A percentile compares a stretch with the other conserved stretches of the same genome.
These are phyloP conservation scores for Jamesozyma spencerorum DNA, from an alignment of 805 yeast genomes.

Conservation along the genomic window DNA sequence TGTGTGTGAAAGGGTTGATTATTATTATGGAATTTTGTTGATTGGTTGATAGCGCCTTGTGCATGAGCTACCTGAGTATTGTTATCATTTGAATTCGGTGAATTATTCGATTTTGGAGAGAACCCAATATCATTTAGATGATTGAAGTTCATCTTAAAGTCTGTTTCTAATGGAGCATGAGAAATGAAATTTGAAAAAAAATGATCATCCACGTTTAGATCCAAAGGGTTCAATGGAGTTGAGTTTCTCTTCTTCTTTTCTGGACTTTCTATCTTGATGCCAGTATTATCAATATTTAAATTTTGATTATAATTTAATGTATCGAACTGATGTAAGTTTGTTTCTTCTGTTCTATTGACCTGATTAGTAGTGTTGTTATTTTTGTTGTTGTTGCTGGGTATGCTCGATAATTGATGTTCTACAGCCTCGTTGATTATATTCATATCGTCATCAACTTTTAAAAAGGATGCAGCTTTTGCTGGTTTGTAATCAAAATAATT, in stretches of 20 bases:
- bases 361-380: background rate
- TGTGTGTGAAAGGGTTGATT: too few species aligned
- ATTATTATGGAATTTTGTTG: background rate
- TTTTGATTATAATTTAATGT: too few species aligned
- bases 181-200: constrained; percentile 7
- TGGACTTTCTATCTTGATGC: background rate
- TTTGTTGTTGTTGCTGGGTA: background rate
- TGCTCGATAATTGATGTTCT: background rate
- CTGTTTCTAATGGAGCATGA: constrained; percentile 36
- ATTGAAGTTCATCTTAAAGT: constrained; percentile 40
- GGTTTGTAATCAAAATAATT: constrained; percentile 28
- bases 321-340: background rate
- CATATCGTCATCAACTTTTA: constrained; percentile 1
- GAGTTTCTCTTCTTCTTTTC: background rate
- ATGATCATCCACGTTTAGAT: constrained; percentile 3
- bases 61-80: background rate
- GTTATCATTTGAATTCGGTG: background rate
- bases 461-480: constrained; percentile 2
- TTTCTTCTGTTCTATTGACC: background rate
- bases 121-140: constrained; percentile 54
- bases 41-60: background rate
- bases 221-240: background rate
- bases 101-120: background rate
- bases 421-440: too few species aligned
- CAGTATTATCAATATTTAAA: background rate